Base-by-base conservation (phyloP, 495 filamentous ascomycete genomes). In the Xylaria telfairii region DNA sequence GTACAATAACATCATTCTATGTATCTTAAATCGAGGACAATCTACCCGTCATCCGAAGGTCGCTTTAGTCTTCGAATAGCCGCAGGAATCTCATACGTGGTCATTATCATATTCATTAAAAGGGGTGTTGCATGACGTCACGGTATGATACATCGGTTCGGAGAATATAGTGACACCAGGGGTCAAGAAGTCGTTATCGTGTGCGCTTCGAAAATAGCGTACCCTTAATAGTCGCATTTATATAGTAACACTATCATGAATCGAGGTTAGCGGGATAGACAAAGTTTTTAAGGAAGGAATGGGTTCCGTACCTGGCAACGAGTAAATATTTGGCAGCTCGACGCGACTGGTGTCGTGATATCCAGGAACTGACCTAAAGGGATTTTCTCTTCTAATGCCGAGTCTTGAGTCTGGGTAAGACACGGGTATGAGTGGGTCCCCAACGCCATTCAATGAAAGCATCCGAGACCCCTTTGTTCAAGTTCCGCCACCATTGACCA, bases 401-500 rank as follows among this genome's bases (percentile, higher is more conserved):
- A 61, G 37, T 61, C 10, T 42, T 37, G 21, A 61, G 37, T 61
- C 37, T 0, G n/a, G 3, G 54, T 57, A 7, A 39, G n/a, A 61
- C 30, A 61, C 57, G 30, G 54, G n/a, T 42, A 62, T 28, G 9
- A 26, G 59, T 44, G 59, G 37, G 21, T 4, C 37, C 1, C 5
- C 41, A 1, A 32, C n/a, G 12, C 15, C 26, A 12, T 34, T 42
- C n/a, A 10, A 65, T 24, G 60, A 46, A 63, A 34, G 15, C 44
- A 24, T 65, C 42, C 19, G 10, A 56, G 49, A 26, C 47, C 21
- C 44, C 34, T 69, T 46, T 61, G 26, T 56, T 76, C 70, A 78
- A 68, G 67, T 54, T 24, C n/a, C 57, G 44, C 70, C 74, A 53
- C 71, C 74, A 17, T 71, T 72, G 15, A 72, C 71, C 41, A 85